Conservation (phyloP, 2,329 filamentous ascomycete genomes). For the Lasiodiplodia gonubiensis region DNA sequence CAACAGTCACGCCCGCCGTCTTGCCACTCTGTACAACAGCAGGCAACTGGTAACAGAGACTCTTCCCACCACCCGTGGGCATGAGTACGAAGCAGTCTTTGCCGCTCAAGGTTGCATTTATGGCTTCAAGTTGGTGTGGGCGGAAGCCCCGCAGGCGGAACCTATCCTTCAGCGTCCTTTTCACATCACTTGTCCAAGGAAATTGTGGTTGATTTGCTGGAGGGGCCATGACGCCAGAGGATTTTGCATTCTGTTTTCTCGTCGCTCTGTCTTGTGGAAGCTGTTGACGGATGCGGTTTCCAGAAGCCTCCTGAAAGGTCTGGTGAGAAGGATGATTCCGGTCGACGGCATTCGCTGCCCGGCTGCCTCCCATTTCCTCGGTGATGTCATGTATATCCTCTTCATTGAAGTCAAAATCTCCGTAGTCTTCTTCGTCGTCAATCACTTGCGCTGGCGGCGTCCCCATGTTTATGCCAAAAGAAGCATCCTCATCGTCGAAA, state of each 20-base stretch:
- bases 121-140: conserved; percentile 90
- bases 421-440: conserved; percentile 32
- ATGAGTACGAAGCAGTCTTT: conserved; percentile 95
- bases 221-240: conserved; percentile 32
- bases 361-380: conserved; percentile 47
- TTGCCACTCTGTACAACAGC: conserved; percentile 81
- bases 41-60: conserved; percentile 93
- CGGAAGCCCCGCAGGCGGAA: conserved; percentile 89
- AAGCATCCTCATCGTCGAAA: conserved; percentile 37
- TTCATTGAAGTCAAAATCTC: conserved; percentile 28
- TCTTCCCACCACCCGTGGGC: conserved; percentile 97
- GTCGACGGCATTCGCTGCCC: conserved; percentile 36
- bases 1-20: conserved; percentile 85
- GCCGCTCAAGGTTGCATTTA: conserved; percentile 87
- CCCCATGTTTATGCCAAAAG: conserved; percentile 44
- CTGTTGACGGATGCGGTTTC: conserved; percentile 34
- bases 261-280: neutral
- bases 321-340: conserved; percentile 38
- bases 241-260: conserved; percentile 29
- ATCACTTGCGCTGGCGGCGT: conserved; percentile 39
- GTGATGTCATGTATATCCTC: conserved; percentile 49
- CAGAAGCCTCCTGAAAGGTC: conserved; percentile 35
- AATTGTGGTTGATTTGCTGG: conserved; percentile 51
- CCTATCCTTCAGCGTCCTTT: conserved; percentile 75
- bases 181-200: conserved; percentile 87